Percentiles rank a stretch among this genome's conserved stretches.
Conservation (phyloP, 306 rosid species). For the Nissolia schottii region DNA sequence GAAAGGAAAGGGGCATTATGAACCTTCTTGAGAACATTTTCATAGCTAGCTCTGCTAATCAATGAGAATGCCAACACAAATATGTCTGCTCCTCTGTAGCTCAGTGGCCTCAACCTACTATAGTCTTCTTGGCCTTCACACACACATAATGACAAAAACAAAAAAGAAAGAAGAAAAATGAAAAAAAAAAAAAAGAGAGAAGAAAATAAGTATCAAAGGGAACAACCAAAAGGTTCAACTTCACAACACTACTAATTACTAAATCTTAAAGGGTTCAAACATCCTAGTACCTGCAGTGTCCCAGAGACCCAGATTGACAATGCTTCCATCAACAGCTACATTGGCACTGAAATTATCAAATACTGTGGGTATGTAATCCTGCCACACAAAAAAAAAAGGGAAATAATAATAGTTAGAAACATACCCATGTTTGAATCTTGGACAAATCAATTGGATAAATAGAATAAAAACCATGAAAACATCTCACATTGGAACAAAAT, state of each 20-base stretch:
- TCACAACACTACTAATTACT: background rate
- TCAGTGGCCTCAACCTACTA: conserved; percentile 96
- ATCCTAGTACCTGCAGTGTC: conserved; percentile 87
- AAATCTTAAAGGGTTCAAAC: background rate
- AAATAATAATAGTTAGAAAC: background rate
- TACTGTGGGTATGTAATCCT: conserved; percentile 94
- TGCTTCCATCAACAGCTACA: conserved; percentile 89
- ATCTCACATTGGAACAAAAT: background rate
- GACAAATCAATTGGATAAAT: background rate
- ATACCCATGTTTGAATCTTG: background rate
- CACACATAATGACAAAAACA: too few species aligned
- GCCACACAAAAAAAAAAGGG: conserved; percentile 15
- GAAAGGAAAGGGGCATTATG: background rate
- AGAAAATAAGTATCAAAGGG: background rate
- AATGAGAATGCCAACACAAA: conserved; percentile 90
- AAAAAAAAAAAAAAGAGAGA: background rate
- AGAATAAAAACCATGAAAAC: background rate
- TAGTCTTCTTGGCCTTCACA: conserved; percentile 91
- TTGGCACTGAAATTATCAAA: conserved; percentile 98
- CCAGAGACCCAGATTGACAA: conserved; percentile 95
- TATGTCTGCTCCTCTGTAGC: conserved; percentile 94
- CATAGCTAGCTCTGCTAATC: conserved; percentile 91
- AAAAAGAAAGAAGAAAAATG: too few species aligned
- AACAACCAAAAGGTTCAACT: background rate
- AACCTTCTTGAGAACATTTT: conserved; percentile 93